Evolutionary conservation across 768 basidiomycete genomes (phyloP), one percentile per base, ranked within the genome.

Genomic region (Boletus rubescentipes): DNA sequence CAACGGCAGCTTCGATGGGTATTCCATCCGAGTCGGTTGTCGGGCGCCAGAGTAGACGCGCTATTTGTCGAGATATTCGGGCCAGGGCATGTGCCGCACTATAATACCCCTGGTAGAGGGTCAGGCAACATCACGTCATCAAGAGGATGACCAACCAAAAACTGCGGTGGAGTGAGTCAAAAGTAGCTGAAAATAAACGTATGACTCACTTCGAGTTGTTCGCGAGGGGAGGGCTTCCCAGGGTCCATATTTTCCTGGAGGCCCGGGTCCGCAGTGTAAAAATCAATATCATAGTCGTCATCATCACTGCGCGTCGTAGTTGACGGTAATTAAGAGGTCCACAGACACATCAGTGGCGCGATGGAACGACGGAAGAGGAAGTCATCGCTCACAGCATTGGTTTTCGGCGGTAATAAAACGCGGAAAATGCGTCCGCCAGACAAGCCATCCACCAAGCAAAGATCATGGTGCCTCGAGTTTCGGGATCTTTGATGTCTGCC

Each of bases 401-500:
- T 71, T 93, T 92, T 58, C 87, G 79, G 56, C 91, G 83, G 73
- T 93, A 91, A 70, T 92, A 93, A 31, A 85, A 84, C 30, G 91
- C 82, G 26, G 84, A 83, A 72, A 88, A 92, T 8, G 91, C 90
- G 64, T 97, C 94, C 32, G 82, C 79, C 42, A 93, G 75, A 69
- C 87, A 90, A 9, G 92, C 86, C 83, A 93, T 89, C 92, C 93
- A 95, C 88, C 93, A 94, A 2, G 92, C 87, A 65, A 92, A 93
- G 47, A 90, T 87, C 86, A 93, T 89, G 7, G 87, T 91, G 23
- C 89, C 87, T 48, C 87, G 83, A 46, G 78, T 83, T 63, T 91
- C 90, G 37, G 82, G 77, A 65, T 91, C 88, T 57, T 82, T 78
- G 59, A 91, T 89, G 54, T 78, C 82, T 10, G 81, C 77, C 75